Evolutionary conservation across 805 yeast species (phyloP).

Genomic region (Zygosaccharomyces bailii): DNA sequence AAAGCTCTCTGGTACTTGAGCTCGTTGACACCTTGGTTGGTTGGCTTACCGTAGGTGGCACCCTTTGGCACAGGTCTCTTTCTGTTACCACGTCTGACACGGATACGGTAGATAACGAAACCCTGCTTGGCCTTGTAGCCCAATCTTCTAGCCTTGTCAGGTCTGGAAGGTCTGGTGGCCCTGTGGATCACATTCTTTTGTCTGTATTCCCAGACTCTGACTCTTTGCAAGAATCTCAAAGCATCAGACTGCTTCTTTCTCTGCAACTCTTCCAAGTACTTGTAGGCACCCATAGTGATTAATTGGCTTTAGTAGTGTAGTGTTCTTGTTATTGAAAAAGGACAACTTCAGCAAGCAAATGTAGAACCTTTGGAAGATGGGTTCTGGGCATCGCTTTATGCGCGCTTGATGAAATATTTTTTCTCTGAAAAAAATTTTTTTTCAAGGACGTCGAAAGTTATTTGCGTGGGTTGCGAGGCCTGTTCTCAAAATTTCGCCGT

Average conservation of each 20-base stretch:
- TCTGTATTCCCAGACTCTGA: conserved; percentile 99
- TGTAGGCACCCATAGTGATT: conserved; percentile 95
- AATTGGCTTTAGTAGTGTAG: conserved; percentile 12
- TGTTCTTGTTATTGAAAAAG: not conserved
- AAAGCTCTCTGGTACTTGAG: conserved; percentile 98
- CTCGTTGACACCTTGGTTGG: conserved; percentile 99
- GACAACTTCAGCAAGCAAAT: no score
- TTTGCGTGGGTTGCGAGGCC: conserved; percentile 6
- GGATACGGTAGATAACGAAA: conserved; percentile 95
- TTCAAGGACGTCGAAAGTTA: no score
- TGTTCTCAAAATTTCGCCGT: conserved; percentile 1
- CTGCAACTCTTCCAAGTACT: conserved; percentile 97
- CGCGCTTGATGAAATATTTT: not conserved
- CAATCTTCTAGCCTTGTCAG: conserved; percentile 99
- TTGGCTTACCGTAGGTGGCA: conserved; percentile 99
- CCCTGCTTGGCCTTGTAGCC: conserved; percentile 99
- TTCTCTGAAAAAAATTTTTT: conserved; percentile 1
- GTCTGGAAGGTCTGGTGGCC: conserved; percentile 97
- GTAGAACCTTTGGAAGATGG: not conserved
- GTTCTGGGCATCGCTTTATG: conserved; percentile 7
- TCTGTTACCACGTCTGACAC: conserved; percentile 99
- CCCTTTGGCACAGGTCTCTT: conserved; percentile 99
- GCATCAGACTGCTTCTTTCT: conserved; percentile 99
- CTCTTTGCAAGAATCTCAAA: conserved; percentile 96
- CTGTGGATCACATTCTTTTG: conserved; percentile 98